Base-by-base conservation (phyloP, 1,284 basidiomycete genomes). In the Ganoderma sinense region DNA sequence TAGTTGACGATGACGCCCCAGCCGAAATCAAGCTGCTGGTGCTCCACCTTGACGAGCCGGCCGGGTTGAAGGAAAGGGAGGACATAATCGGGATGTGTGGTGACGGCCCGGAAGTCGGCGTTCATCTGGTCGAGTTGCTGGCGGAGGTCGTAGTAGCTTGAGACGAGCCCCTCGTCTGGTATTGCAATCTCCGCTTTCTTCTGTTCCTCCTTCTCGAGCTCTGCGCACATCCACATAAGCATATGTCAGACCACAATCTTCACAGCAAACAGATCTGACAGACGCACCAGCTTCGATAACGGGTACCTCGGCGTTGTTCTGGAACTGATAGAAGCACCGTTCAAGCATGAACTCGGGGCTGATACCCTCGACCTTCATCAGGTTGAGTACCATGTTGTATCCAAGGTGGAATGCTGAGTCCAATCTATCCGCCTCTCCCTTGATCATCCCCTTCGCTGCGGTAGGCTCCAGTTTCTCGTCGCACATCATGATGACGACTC, bases 401-500 rank as follows among this genome's bases (percentile, higher is more conserved):
- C 98, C 97, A 10, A 99, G 86, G 82, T 99, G 97, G 86, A 99
- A 99, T 4, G 98, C 98, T 23, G 97, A 99, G 82, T 99, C 97
- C 70, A 99, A 85, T 51, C 97, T 88, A 81, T 99, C 98, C 7
- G 98, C 97, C 83, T 98, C 95, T 64, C 98, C 98, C 82, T 99
- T 99, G 81, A 99, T 95, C 98, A 99, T 99, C 67, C 88, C 89
- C 85, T 98, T 99, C 60, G 98, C 97, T 0, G 93, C 89, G 2
- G 89, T 82, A 0, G 98, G 97, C 78, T 99, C 98, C 64, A 99
- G 87, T 83, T 98, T 98, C 83, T 98, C 97, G 82, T 99, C 97
- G 80, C 94, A 96, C 98, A 99, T 99, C 96, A 99, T 96, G 78
- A 99, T 99, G 73, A 99, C 98, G 67, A 99, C 97, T 72, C 98